These are phyloP conservation scores for Perilla frutescens DNA, from an alignment of 257 asterid species.

Conservation along the genomic window DNA sequence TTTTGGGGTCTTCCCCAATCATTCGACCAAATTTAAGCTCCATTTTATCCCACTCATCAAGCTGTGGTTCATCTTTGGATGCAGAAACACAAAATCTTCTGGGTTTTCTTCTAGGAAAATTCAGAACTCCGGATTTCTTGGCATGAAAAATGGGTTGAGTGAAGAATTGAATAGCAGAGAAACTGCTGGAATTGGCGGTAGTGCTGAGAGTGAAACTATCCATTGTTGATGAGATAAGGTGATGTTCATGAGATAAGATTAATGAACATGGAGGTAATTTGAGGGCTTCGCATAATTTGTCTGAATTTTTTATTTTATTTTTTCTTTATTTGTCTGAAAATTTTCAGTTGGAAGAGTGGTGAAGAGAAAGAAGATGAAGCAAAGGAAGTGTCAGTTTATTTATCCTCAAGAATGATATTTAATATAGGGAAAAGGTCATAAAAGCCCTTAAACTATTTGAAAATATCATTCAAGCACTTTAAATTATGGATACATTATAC, in stretches of 20 bases:
- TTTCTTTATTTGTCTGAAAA: background rate
- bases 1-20: conserved; percentile 96
- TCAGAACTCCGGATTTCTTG: conserved; percentile 44
- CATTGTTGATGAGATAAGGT: conserved; percentile 50
- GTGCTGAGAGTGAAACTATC: conserved; percentile 61
- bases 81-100: conserved; percentile 61
- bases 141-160: conserved; percentile 38
- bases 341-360: conserved; percentile 1
- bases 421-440: too few species aligned
- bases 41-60: conserved; percentile 86
- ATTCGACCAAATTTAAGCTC: conserved; percentile 92
- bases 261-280: conserved; percentile 23
- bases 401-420: conserved; percentile 28
- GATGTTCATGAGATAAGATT: conserved; percentile 43
- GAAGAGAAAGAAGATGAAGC: conserved; percentile 13
- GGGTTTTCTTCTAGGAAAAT: conserved; percentile 48
- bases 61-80: conserved; percentile 67
- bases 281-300: conserved; percentile 9
- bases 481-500: too few species aligned
- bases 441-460: too few species aligned
- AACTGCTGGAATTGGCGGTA: conserved; percentile 40
- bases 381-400: conserved; percentile 6
- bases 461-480: too few species aligned
- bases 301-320: background rate
- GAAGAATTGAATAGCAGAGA: conserved; percentile 47